Evolutionary conservation across 768 basidiomycete species (phyloP), one percentile per base, ranked within the genome.

Genomic region (Mrakia hoshinonis): DNA sequence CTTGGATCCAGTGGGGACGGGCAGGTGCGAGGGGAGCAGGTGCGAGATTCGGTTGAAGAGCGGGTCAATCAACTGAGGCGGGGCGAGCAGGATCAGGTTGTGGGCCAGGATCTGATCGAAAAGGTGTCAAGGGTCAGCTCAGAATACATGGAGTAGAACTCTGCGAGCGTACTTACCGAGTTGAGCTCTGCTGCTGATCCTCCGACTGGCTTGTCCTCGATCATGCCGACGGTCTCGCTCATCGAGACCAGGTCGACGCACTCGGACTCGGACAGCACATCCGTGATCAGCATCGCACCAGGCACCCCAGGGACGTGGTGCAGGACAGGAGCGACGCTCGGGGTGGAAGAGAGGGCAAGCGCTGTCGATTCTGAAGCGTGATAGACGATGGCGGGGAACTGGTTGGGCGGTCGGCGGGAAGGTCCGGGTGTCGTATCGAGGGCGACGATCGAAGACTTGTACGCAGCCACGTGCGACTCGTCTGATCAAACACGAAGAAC

Each of bases 321-420:
- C 31, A 61, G 58, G n/a, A 38, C 34, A 58, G 80, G 76, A 66
- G 73, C 66, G 46, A 48, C 15, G 83, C 79, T 69, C 73, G 72
- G 10, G 77, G 77, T 20, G 74, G 79, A 46, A n/a, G 4, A 75
- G 70, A 11, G 34, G 22, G 77, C 75, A 46, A 80, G 81, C 26
- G 75, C 79, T 74, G 78, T 81, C 47, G 79, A 78, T 48, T 76
- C 76, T 68, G 77, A 38, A 13, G 64, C 43, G 58, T 80, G 81
- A 74, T 82, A 82, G n/a, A 85, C 83, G 22, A 84, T 81, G 0
- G 83, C 83, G 12, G 83, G 81, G 76, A 84, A 82, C 49, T 82
- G 81, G 75, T 85, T 85, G 26, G 84, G 84, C 0, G 85, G 85
- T 13, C 83, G 81, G 24, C 85, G 82, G 1, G 82, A 81, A n/a